Percentiles rank a stretch among this genome's conserved stretches.
Evolutionary conservation across 2,329 filamentous ascomycete genomes (phyloP).

Genomic region (Exophiala sideris): DNA sequence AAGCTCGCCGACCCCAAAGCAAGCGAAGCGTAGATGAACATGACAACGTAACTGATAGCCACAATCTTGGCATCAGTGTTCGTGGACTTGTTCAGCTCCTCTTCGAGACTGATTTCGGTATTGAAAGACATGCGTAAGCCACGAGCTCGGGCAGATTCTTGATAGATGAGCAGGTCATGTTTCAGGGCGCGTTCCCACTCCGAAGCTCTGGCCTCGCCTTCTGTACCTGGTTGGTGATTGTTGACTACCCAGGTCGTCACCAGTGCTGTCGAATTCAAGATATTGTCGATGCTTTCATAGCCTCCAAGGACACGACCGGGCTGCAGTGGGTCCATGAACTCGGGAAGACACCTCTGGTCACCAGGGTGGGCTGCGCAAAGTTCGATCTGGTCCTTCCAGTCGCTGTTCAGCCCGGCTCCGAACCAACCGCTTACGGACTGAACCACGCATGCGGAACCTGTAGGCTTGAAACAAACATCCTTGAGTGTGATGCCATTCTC

Average conservation of each 20-base stretch:
- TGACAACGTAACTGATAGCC: slow-evolving; percentile 93
- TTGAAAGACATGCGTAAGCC: slow-evolving; percentile 89
- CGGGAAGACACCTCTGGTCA: slow-evolving; percentile 68
- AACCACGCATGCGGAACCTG: slow-evolving; percentile 81
- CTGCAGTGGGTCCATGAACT: slow-evolving; percentile 83
- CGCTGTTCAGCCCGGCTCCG: slow-evolving; percentile 60
- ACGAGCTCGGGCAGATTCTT: slow-evolving; percentile 71
- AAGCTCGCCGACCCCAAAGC: slow-evolving; percentile 86
- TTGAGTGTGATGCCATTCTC: slow-evolving; percentile 67
- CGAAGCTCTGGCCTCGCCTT: slow-evolving; percentile 69
- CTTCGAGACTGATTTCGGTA: slow-evolving; percentile 89
- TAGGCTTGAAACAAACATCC: slow-evolving; percentile 92
- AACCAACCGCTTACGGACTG: slow-evolving; percentile 93
- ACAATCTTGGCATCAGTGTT: slow-evolving; percentile 98
- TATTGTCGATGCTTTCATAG: slow-evolving; percentile 60
- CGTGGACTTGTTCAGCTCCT: slow-evolving; percentile 95
- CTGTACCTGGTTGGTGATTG: slow-evolving; percentile 73
- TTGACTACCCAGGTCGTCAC: slow-evolving; percentile 93
- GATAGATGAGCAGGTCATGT: slow-evolving; percentile 68
- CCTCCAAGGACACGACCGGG: slow-evolving; percentile 84
- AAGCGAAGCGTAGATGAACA: slow-evolving; percentile 96
- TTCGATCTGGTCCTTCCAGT: slow-evolving; percentile 70
- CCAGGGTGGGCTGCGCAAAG: slow-evolving; percentile 77
- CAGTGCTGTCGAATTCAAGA: slow-evolving; percentile 68
- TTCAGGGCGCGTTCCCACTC: slow-evolving; percentile 85